phyloP scores from a whole-genome alignment of 1,284 basidiomycete species.

The Vanrija pseudolonga region DNA sequence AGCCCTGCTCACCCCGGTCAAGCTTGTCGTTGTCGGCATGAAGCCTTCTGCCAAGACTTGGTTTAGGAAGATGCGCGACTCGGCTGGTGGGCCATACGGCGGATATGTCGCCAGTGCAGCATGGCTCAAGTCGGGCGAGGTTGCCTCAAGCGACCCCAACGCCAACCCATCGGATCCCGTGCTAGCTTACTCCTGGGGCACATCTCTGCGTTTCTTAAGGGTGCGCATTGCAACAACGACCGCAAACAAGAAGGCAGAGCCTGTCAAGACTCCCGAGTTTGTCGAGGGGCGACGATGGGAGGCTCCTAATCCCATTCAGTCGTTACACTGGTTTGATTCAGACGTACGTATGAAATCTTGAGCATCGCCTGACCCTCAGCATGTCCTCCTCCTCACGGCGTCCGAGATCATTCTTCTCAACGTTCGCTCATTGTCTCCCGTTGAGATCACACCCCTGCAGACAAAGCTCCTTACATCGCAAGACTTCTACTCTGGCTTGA shows the following conservation, averaged over 20 bases:
- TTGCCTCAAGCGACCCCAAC: constrained; percentile 1
- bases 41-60: constrained; percentile 91
- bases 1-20: constrained; percentile 82
- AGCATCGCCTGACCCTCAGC: constrained; percentile 25
- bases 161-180: constrained; percentile 54
- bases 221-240: constrained; percentile 49
- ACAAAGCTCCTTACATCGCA: constrained; percentile 37
- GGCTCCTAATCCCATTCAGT: constrained; percentile 44
- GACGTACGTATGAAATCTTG: constrained; percentile 32
- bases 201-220: constrained; percentile 60
- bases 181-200: constrained; percentile 80
- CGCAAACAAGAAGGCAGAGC: constrained; percentile 10
- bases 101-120: constrained; percentile 62
- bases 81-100: constrained; percentile 45
- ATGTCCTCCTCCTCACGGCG: constrained; percentile 55
- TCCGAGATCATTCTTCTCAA: constrained; percentile 68
- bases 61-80: constrained; percentile 71
- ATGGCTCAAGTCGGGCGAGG: constrained; percentile 62
- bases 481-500: constrained; percentile 29
- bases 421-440: constrained; percentile 48
- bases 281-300: constrained; percentile 43
- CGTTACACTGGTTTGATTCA: constrained; percentile 53
- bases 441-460: constrained; percentile 44
- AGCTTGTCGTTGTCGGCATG: constrained; percentile 87
- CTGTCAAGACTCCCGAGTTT: constrained; percentile 34